These are phyloP conservation scores for Musa acuminata DNA, from an alignment of 176 grass and related monocot species.

Conservation along the genomic window DNA sequence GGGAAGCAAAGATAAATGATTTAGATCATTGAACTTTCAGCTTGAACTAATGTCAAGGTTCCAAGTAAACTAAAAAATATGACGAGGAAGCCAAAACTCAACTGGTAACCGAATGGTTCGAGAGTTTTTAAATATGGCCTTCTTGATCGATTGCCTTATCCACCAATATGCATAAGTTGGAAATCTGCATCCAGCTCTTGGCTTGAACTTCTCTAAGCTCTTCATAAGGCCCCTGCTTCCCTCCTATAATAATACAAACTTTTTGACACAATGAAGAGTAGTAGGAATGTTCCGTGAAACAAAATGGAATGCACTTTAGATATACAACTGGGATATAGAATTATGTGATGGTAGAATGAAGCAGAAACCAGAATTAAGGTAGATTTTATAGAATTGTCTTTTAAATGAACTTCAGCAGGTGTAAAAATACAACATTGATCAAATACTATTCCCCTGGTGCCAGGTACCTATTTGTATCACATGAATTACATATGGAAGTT, in stretches of 20 bases:
- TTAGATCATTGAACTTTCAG: neutral
- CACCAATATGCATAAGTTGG: slow-evolving; percentile 83
- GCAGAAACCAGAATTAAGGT: neutral
- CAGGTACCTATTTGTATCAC: too few species aligned
- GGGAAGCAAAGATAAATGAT: neutral
- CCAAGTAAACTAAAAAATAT: neutral
- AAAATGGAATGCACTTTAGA: neutral
- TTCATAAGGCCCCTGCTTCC: slow-evolving; percentile 77
- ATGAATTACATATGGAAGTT: neutral
- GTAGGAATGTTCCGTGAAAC: neutral
- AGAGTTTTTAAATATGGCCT: slow-evolving; percentile 70
- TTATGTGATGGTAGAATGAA: neutral
- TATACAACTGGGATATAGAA: too few species aligned
- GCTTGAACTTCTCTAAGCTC: slow-evolving; percentile 88
- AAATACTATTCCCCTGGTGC: neutral
- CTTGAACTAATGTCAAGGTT: neutral
- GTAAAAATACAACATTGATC: neutral
- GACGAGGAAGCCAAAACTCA: neutral
- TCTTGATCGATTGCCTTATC: slow-evolving; percentile 78
- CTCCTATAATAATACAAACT: slow-evolving; percentile 33
- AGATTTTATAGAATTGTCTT: neutral
- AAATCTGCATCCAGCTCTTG: slow-evolving; percentile 66
- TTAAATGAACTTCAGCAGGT: neutral
- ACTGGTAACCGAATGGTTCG: slow-evolving; percentile 77
- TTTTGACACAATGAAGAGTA: neutral